Base-by-base conservation (phyloP, 2,329 filamentous ascomycete species). In the Moelleriella libera region DNA sequence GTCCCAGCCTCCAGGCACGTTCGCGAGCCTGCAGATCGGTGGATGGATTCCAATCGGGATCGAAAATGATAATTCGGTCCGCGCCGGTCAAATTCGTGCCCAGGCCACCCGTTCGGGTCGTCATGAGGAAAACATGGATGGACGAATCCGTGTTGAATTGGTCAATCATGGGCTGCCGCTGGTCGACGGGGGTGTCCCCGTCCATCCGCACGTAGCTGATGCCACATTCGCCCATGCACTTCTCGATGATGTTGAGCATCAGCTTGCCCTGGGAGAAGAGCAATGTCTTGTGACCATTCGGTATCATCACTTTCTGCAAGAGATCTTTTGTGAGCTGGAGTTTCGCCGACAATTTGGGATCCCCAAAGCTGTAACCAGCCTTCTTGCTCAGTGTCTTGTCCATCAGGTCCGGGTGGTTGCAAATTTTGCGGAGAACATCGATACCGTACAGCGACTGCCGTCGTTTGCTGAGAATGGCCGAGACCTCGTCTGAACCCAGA, bases 31-130 rank as follows among this genome's bases (percentile, higher is more conserved):
- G 92, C 30, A 96, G 74, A 59, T 98, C 92, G 0, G 90, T 97
- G 0, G 90, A 96, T 2, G 90, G 92, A 57, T 97, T 97, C 92
- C 92, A 98, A 61, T 98, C 92, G 0, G 92, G 94, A 58, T 98
- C 94, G 59, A 92, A 98, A 47, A 98, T 97, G 59, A 98, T 95
- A 53, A 98, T 90, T 34, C 92, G 81, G 60, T 95, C 87, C 5
- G 92, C 92, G 6, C 92, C 92, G 0, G 92, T 98, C 28, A 98
- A 70, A 55, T 98, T 98, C 44, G 95, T 84, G 5, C 92, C 92
- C 11, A 98, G 70, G 0, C 92, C 92, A 43, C 92, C 92, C 14
- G 96, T 94, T 60, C 94, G 94, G 1, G 94, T 98, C 0, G 92
- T 97, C 47, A 98, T 75, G 2, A 98, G 71, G 58, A 98, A 98